phyloP scores from a whole-genome alignment of 192 early-diverging fungal species.

The Entrophospora sp. region DNA sequence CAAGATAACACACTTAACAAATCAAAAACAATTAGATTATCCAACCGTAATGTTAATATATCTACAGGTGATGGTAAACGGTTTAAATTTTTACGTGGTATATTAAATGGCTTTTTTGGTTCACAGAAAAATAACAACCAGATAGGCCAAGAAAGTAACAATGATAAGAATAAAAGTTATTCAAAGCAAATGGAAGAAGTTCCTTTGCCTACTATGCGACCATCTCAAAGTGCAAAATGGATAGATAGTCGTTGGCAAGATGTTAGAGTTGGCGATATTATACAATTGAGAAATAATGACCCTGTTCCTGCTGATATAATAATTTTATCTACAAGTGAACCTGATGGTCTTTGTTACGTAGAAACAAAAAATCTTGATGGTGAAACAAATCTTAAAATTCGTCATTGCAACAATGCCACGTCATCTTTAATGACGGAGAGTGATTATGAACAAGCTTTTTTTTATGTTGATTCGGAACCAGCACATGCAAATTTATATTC shows the following conservation, averaged over 20 bases:
- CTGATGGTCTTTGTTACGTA: too few species aligned
- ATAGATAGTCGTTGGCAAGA: too few species aligned
- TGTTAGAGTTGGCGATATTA: too few species aligned
- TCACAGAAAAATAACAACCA: background rate
- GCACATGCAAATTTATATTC: conserved; percentile 80
- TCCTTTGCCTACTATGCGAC: conserved; percentile 32
- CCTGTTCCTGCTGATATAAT: too few species aligned
- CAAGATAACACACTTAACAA: conserved; percentile 78
- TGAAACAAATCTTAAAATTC: conserved; percentile 93
- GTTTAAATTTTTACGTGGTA: conserved; percentile 1
- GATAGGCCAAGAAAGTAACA: too few species aligned
- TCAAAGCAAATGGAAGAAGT: too few species aligned
- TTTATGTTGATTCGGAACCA: conserved; percentile 71
- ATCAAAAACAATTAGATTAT: conserved; percentile 40
- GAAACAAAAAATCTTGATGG: too few species aligned
- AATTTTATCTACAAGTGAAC: too few species aligned
- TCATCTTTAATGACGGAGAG: conserved; percentile 41
- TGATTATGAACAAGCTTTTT: conserved; percentile 51
- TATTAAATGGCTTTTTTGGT: conserved; percentile 9
- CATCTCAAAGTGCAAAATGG: conserved; percentile 83
- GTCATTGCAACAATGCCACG: conserved; percentile 58
- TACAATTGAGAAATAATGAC: conserved; percentile 74
- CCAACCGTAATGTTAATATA: conserved; percentile 54
- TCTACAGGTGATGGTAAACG: conserved; percentile 13
- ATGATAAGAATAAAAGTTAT: too few species aligned